Percentiles rank a stretch among this genome's conserved stretches.
Evolutionary conservation across 305 asterid genomes (phyloP).

Genomic region (Plantago lanceolata): DNA sequence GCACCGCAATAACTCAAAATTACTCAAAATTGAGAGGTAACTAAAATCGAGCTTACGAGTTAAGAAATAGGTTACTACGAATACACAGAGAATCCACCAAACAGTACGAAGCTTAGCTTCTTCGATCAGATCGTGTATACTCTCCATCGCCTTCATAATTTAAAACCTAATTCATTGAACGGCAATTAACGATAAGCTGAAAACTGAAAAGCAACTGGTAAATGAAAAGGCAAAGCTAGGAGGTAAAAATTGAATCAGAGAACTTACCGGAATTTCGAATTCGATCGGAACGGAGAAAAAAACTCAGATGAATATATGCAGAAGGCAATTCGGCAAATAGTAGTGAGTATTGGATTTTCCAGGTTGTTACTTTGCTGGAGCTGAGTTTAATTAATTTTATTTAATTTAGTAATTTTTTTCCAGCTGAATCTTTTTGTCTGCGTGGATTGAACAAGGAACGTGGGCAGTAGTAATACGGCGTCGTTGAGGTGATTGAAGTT

Average conservation of each 20-base stretch:
- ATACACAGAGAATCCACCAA: conserved; percentile 87
- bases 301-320: no score
- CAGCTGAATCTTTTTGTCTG: conserved; percentile 5
- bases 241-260: background rate
- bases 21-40: conserved; percentile 42
- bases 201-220: conserved; percentile 11
- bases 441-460: conserved; percentile 9
- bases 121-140: conserved; percentile 86
- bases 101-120: conserved; percentile 91
- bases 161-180: conserved; percentile 12
- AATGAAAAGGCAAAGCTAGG: conserved; percentile 3
- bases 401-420: background rate
- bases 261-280: no score
- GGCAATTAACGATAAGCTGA: conserved; percentile 6
- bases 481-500: conserved; percentile 25
- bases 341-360: no score
- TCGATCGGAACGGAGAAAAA: no score
- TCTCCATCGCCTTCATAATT: conserved; percentile 50
- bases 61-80: conserved; percentile 71
- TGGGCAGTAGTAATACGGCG: conserved; percentile 24
- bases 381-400: no score
- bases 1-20: conserved; percentile 39
- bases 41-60: conserved; percentile 68
- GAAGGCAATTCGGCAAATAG: no score
- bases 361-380: no score